Percentiles rank a stretch among this genome's conserved stretches.
Conservation (phyloP, 2,329 filamentous ascomycete species). For the Verticillium dahliae region DNA sequence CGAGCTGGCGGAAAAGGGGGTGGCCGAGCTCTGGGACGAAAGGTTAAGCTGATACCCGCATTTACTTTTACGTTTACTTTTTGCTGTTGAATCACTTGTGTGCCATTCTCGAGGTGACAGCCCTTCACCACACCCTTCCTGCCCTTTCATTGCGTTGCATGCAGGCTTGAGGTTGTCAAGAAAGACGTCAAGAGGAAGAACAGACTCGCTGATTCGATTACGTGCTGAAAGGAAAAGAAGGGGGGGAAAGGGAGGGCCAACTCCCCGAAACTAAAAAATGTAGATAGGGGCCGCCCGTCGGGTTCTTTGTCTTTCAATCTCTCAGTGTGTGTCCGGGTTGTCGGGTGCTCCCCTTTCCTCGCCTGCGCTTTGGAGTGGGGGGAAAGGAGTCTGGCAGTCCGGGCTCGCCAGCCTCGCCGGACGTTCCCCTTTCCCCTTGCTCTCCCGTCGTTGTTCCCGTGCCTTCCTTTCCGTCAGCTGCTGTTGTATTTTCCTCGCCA, state of each 20-base stretch:
- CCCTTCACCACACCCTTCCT: too few relatives aligned
- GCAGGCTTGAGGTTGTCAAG: too few relatives aligned
- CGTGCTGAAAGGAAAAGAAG: conserved; percentile 1
- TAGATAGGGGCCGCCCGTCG: neutral
- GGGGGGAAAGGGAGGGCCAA: neutral
- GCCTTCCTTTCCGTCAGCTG: too few relatives aligned
- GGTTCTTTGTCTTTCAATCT: neutral
- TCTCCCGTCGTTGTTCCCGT: too few relatives aligned
- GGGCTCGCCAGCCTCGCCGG: too few relatives aligned
- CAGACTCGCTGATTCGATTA: conserved; percentile 1
- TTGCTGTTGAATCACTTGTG: neutral
- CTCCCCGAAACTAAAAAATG: neutral
- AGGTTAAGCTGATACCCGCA: conserved; percentile 40
- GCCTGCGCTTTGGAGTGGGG: too few relatives aligned
- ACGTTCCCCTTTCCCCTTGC: too few relatives aligned
- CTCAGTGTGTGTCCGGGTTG: neutral
- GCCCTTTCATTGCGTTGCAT: too few relatives aligned
- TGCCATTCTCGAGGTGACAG: neutral
- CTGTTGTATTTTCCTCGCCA: too few relatives aligned
- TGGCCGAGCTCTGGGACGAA: conserved; percentile 68
- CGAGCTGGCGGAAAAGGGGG: conserved; percentile 68
- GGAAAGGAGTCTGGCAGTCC: neutral
- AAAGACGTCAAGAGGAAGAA: neutral
- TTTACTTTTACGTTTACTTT: too few relatives aligned
- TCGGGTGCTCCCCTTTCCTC: too few relatives aligned